Evolutionary conservation across 345 rosid genomes (phyloP).

Genomic region (Eucalyptus tenuipes): DNA sequence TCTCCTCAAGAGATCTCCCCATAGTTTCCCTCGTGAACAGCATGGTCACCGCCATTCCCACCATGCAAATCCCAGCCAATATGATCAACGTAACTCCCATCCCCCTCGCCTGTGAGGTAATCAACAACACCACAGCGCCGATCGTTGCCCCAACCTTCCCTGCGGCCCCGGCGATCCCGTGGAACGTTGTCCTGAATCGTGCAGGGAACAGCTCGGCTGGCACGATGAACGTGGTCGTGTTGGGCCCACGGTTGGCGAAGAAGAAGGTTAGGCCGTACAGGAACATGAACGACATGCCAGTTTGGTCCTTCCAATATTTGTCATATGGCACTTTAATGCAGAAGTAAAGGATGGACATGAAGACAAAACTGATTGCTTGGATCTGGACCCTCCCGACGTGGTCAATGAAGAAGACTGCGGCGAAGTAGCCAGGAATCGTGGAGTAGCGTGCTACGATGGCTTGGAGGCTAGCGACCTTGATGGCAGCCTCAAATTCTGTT

Average conservation of each 20-base stretch:
- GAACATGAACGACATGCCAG: constrained; percentile 17
- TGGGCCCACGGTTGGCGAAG: constrained; percentile 76
- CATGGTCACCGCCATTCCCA: constrained; percentile 14
- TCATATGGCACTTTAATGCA: constrained; percentile 10
- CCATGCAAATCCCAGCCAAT: neutral
- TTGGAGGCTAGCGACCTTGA: neutral
- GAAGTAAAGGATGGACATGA: neutral
- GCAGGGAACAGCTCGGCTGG: constrained; percentile 80
- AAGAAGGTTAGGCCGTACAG: constrained; percentile 45
- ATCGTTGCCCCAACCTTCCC: constrained; percentile 56
- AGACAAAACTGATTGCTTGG: neutral
- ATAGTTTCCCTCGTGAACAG: constrained; percentile 44
- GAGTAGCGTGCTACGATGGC: neutral
- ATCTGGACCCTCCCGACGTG: neutral
- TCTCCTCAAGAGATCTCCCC: constrained; percentile 73
- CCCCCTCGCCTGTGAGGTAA: constrained; percentile 32
- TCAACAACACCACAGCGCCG: constrained; percentile 40
- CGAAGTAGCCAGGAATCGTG: neutral
- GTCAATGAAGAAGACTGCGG: neutral
- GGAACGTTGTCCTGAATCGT: constrained; percentile 63
- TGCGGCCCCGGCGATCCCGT: constrained; percentile 55
- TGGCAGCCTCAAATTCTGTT: neutral
- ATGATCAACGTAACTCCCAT: constrained; percentile 6
- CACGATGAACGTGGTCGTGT: constrained; percentile 59
- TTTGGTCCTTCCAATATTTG: constrained; percentile 7